Percentiles rank a stretch among this genome's conserved stretches.
Conservation (phyloP, 768 basidiomycete species). For the Grammothele lineata region DNA sequence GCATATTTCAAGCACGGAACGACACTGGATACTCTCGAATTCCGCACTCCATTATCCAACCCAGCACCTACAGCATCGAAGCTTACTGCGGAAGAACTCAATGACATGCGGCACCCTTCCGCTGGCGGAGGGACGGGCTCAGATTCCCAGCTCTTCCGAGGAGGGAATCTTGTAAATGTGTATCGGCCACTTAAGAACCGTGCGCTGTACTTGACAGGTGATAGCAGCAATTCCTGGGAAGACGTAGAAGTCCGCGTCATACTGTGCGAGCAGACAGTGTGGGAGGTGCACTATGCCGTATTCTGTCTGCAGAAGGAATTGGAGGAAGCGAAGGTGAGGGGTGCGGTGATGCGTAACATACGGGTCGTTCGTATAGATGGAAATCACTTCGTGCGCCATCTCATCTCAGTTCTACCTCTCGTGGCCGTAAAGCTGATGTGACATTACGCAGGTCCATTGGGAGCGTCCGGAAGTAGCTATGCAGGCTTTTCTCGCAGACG, state of each 20-base stretch:
- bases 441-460: no score
- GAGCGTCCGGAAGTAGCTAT: no score
- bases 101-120: not conserved
- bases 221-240: no score
- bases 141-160: not conserved
- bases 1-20: constrained; percentile 11
- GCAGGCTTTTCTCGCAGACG: not conserved
- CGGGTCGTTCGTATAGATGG: constrained; percentile 3
- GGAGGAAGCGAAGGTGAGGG: constrained; percentile 1
- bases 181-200: not conserved
- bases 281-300: constrained; percentile 8
- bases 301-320: not conserved
- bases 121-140: not conserved
- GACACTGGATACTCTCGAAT: not conserved
- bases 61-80: constrained; percentile 2
- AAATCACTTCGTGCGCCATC: constrained; percentile 11
- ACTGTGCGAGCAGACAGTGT: constrained; percentile 1
- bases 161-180: not conserved
- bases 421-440: no score
- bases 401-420: no score
- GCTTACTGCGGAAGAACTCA: constrained; percentile 3
- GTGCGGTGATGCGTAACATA: not conserved
- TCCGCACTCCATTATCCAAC: not conserved
- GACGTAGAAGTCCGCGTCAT: not conserved
- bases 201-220: no score